A percentile compares a stretch with the other conserved stretches of the same genome.
Conservation (phyloP, 805 yeast species). For the Kregervanrija fluxuum region DNA sequence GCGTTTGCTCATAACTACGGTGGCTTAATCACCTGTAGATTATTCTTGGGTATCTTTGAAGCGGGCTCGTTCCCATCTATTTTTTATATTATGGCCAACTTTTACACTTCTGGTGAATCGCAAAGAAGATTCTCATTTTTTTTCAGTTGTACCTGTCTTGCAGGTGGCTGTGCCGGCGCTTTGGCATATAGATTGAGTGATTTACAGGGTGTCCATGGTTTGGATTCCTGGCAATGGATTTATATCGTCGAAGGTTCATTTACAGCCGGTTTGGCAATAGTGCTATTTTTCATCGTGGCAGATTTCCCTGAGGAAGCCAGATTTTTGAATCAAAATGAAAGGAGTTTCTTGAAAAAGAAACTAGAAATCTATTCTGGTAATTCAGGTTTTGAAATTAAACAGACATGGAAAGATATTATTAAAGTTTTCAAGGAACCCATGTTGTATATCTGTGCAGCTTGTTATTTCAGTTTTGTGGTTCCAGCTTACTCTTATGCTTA, state of each 20-base stretch:
- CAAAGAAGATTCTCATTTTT: constrained; percentile 64
- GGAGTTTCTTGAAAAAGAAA: constrained; percentile 50
- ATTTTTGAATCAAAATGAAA: constrained; percentile 45
- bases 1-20: constrained; percentile 57
- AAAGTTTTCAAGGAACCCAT: constrained; percentile 53
- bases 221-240: constrained; percentile 41
- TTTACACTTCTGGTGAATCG: constrained; percentile 57
- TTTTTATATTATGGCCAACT: constrained; percentile 60
- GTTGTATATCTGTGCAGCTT: constrained; percentile 49
- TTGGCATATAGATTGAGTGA: constrained; percentile 59
- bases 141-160: constrained; percentile 64
- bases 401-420: constrained; percentile 38
- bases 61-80: constrained; percentile 71
- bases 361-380: constrained; percentile 45
- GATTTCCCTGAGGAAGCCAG: constrained; percentile 69
- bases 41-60: constrained; percentile 61
- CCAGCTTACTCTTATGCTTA: constrained; percentile 75
- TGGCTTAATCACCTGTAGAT: constrained; percentile 53
- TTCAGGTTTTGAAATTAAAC: constrained; percentile 43
- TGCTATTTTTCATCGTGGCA: constrained; percentile 42
- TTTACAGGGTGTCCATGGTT: constrained; percentile 39
- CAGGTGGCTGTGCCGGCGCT: constrained; percentile 76
- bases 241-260: constrained; percentile 34
- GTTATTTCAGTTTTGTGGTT: constrained; percentile 58
- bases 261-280: constrained; percentile 27